Evolutionary conservation across 441 rosid genomes (phyloP).

Genomic region (Pelargonium exstipulatum): DNA sequence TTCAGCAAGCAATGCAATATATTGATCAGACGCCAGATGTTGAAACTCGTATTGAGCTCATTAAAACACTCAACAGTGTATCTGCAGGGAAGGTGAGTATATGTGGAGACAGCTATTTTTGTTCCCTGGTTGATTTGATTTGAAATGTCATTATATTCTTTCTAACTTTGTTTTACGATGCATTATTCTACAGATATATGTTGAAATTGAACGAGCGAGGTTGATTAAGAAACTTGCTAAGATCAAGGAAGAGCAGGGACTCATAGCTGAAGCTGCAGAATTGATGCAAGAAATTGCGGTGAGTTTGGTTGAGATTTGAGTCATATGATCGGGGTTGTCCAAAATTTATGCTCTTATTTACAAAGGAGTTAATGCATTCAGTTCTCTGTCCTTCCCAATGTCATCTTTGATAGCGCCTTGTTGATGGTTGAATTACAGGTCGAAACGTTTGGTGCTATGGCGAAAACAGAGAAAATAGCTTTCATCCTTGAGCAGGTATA

Average conservation of each 20-base stretch:
- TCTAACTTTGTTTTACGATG: conserved; percentile 6
- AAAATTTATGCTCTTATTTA: background rate
- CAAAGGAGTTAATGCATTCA: background rate
- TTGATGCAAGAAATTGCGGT: conserved; percentile 99
- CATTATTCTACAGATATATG: conserved; percentile 55
- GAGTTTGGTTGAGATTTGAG: conserved; percentile 23
- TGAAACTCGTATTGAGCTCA: conserved; percentile 81
- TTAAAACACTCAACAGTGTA: conserved; percentile 70
- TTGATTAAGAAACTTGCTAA: conserved; percentile 89
- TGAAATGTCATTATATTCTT: background rate
- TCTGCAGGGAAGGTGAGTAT: conserved; percentile 87
- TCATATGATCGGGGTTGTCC: too few species aligned
- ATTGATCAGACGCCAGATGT: conserved; percentile 90
- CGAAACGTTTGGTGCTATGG: conserved; percentile 99
- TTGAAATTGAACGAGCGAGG: conserved; percentile 93
- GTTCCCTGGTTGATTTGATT: background rate
- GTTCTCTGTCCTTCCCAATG: background rate
- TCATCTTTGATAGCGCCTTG: background rate
- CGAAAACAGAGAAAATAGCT: conserved; percentile 95
- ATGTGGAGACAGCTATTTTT: background rate
- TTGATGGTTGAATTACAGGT: conserved; percentile 47
- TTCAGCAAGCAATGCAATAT: conserved; percentile 93
- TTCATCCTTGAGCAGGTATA: conserved; percentile 94
- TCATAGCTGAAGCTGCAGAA: conserved; percentile 94
- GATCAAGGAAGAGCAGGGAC: conserved; percentile 92